These are phyloP conservation scores for Chlorella vulgaris DNA, from an alignment of 139 green algal species.

Conservation along the genomic window DNA sequence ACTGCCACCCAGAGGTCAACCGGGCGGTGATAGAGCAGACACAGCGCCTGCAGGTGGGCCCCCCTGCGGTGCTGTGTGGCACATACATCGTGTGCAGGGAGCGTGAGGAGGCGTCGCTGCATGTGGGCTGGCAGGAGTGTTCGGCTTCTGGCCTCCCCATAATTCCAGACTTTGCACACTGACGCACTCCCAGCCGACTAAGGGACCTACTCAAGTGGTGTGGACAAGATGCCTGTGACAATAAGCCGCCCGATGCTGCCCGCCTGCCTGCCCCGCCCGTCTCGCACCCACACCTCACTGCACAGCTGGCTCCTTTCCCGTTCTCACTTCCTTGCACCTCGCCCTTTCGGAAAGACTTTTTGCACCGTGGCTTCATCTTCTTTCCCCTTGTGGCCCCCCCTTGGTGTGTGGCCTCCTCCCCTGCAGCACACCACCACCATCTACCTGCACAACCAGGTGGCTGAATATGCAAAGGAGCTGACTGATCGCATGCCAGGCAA, in stretches of 20 bases:
- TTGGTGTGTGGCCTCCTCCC: no score
- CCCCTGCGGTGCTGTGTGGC: no score
- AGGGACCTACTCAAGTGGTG: no score
- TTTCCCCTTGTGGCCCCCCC: background rate
- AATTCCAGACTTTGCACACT: no score
- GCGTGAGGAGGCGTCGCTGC: no score
- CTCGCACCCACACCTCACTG: background rate
- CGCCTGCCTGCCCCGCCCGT: background rate
- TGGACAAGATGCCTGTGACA: no score
- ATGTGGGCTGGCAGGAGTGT: no score
- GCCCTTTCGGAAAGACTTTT: no score
- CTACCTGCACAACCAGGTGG: conserved; percentile 76
- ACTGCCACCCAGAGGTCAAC: conserved; percentile 79
- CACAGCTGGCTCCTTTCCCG: no score
- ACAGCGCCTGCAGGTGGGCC: conserved; percentile 34
- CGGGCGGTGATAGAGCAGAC: conserved; percentile 54
- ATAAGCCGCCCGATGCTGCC: background rate
- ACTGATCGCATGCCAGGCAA: conserved; percentile 59
- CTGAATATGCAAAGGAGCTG: conserved; percentile 69
- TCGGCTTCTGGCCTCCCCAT: no score
- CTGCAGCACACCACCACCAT: conserved; percentile 81
- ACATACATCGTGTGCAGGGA: no score
- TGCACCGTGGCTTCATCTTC: background rate
- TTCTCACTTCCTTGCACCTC: background rate
- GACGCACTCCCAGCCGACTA: no score